Conservation (phyloP, 2,329 filamentous ascomycete species). For the Colletotrichum liriopes region DNA sequence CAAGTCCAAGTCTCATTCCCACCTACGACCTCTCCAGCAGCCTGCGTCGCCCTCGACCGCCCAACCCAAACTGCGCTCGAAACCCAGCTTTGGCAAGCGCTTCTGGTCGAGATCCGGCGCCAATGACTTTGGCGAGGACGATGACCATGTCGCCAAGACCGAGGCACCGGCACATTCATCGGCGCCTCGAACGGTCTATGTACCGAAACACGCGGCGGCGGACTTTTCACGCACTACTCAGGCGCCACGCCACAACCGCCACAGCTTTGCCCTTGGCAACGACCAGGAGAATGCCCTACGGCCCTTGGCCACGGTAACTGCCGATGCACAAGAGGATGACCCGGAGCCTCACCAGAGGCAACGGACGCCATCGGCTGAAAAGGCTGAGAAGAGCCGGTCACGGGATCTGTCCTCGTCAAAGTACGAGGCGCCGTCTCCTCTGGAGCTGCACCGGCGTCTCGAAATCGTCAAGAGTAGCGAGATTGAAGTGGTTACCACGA, state of each 20-base stretch:
- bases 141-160: neutral
- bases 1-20: constrained; percentile 2
- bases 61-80: constrained; percentile 33
- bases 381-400: constrained; percentile 19
- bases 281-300: constrained; percentile 9
- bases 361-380: neutral
- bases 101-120: constrained; percentile 41
- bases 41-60: constrained; percentile 1
- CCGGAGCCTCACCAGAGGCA: constrained; percentile 9
- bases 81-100: constrained; percentile 40
- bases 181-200: constrained; percentile 42
- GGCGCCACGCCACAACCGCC: constrained; percentile 39
- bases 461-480: constrained; percentile 41
- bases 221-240: constrained; percentile 49
- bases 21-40: neutral
- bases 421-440: constrained; percentile 23
- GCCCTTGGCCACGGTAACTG: constrained; percentile 3
- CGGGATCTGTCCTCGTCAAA: constrained; percentile 27
- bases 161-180: constrained; percentile 13
- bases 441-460: constrained; percentile 37
- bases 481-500: constrained; percentile 29
- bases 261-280: constrained; percentile 20
- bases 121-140: constrained; percentile 39
- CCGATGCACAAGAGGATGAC: constrained; percentile 14
- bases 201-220: constrained; percentile 50